Evolutionary conservation across 2,329 filamentous ascomycete genomes (phyloP).

Genomic region (Diaporthe destruens): DNA sequence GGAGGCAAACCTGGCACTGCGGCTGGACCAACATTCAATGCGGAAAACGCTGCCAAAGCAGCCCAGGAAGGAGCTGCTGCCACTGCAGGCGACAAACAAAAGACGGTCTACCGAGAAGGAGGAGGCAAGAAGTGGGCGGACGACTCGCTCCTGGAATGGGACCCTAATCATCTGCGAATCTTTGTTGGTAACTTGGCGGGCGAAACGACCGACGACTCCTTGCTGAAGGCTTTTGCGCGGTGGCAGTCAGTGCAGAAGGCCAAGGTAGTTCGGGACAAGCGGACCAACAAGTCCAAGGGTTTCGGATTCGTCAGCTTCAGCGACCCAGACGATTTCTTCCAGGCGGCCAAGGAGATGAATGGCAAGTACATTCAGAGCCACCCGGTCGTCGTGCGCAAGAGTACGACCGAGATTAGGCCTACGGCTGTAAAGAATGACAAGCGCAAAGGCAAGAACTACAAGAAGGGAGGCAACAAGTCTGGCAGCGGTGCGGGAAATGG

Average conservation of each 20-base stretch:
- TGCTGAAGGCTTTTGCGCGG: conserved; percentile 91
- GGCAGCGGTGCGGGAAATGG: conserved; percentile 49
- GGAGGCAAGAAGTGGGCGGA: conserved; percentile 96
- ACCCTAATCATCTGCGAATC: conserved; percentile 91
- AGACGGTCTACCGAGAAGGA: conserved; percentile 89
- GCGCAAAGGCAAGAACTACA: conserved; percentile 64
- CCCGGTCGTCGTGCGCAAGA: conserved; percentile 87
- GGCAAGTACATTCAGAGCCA: conserved; percentile 99
- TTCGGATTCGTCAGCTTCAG: conserved; percentile 97
- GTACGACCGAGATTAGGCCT: conserved; percentile 91
- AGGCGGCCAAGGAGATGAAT: conserved; percentile 97
- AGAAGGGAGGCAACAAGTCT: conserved; percentile 50
- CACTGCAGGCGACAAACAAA: conserved; percentile 73
- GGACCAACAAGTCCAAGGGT: conserved; percentile 94
- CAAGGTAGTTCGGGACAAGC: conserved; percentile 93
- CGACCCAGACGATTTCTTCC: conserved; percentile 96
- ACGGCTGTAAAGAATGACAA: conserved; percentile 74
- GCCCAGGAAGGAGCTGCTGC: conserved; percentile 59
- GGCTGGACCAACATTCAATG: conserved; percentile 49
- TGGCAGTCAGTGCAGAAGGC: conserved; percentile 93
- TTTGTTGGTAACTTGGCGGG: conserved; percentile 98
- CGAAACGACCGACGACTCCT: conserved; percentile 95
- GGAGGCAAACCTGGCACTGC: conserved; percentile 48
- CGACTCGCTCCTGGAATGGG: conserved; percentile 91
- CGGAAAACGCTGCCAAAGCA: conserved; percentile 50